A percentile compares a stretch with the other conserved stretches of the same genome.
These are phyloP conservation scores for Citrullus amarus DNA, from an alignment of 306 rosid species.

Conservation along the genomic window DNA sequence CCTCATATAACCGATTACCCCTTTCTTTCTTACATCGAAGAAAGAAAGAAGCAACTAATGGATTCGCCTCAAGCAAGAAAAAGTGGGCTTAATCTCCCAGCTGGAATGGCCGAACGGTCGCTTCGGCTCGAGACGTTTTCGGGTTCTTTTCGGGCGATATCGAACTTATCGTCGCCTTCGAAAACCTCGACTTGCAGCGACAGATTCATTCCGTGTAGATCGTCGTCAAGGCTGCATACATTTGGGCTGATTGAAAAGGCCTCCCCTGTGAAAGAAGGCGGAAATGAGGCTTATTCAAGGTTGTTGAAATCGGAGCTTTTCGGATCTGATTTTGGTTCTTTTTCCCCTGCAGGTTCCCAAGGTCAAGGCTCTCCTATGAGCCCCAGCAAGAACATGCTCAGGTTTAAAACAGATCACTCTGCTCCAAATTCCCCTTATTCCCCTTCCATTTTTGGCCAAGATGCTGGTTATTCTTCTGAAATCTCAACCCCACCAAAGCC, in stretches of 20 bases:
- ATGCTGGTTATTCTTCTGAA: slow-evolving; percentile 36
- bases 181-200: slow-evolving; percentile 66
- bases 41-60: slow-evolving; percentile 26
- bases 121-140: slow-evolving; percentile 55
- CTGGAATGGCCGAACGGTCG: slow-evolving; percentile 70
- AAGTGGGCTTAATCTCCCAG: slow-evolving; percentile 64
- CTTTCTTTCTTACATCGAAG: background rate
- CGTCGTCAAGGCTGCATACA: slow-evolving; percentile 84
- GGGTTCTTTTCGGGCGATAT: slow-evolving; percentile 34
- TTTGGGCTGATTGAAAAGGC: slow-evolving; percentile 68
- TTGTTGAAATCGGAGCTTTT: slow-evolving; percentile 73
- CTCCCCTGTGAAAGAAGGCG: slow-evolving; percentile 84
- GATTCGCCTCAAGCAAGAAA: slow-evolving; percentile 51
- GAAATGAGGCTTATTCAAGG: slow-evolving; percentile 65
- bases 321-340: slow-evolving; percentile 80
- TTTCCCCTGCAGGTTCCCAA: slow-evolving; percentile 54
- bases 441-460: slow-evolving; percentile 55
- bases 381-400: slow-evolving; percentile 81
- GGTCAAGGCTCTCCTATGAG: slow-evolving; percentile 38
- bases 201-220: slow-evolving; percentile 92
- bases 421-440: slow-evolving; percentile 76
- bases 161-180: slow-evolving; percentile 34
- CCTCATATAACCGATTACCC: background rate
- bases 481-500: slow-evolving; percentile 84
- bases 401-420: slow-evolving; percentile 70